Evolutionary conservation across 495 filamentous ascomycete species (phyloP), one percentile per base, ranked within the genome.

Genomic region (Hypoxylon lienhwacheense): DNA sequence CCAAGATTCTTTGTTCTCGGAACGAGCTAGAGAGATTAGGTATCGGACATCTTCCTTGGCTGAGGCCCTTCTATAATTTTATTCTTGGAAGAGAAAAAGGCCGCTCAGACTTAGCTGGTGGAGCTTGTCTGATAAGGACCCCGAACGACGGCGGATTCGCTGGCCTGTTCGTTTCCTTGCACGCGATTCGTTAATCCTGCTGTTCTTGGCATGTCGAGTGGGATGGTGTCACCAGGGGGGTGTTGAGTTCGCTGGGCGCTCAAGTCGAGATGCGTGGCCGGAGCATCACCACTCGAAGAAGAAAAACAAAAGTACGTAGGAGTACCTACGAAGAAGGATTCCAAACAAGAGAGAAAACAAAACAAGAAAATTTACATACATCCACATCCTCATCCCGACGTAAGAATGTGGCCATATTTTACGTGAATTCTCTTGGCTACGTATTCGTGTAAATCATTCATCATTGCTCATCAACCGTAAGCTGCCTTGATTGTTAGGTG

Each of bases 111-210:
- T 36, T 48, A 41, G 22, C 19, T 36, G 43, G 59, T 63, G 59
- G 59, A 63, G 45, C 28, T 54, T 7, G n/a, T n/a, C 53, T 63
- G 59, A 63, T 63, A 63, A 63, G 59, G 40, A 22, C 58, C 58
- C 51, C 46, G 46, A 46, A 47, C 20, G 10, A 20, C 36, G 51
- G 58, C 44, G 58, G 58, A 51, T 45, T 52, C n/a, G 17, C 32
- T n/a, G 45, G 12, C 6, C 15, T n/a, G n/a, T n/a, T n/a, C n/a
- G n/a, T n/a, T n/a, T n/a, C n/a, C n/a, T n/a, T n/a, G n/a, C n/a
- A n/a, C n/a, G n/a, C n/a, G n/a, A n/a, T 35, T 48, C 34, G 26
- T 34, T 36, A 46, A 45, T 49, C 33, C 33, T 42, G 35, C 58
- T 55, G 12, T 12, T 54, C 52, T 51, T 61, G 51, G 58, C 51